Percentiles rank a stretch among this genome's conserved stretches.
These are phyloP conservation scores for Aspergillus thermomutatus DNA, from an alignment of 2,329 filamentous ascomycete genomes.

Conservation along the genomic window DNA sequence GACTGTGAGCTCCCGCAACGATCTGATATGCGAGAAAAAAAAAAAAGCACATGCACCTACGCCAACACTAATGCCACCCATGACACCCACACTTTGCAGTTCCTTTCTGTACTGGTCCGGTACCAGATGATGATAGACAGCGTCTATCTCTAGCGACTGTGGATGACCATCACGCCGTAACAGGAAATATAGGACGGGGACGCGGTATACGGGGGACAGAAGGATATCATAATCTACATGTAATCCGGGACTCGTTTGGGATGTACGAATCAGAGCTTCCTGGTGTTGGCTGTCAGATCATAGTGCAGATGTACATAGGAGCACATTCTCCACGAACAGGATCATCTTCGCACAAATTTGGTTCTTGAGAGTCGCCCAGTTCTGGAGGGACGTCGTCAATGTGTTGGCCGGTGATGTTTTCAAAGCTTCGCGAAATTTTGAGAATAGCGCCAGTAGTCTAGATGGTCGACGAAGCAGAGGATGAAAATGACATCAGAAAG, in stretches of 20 bases:
- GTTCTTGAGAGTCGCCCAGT: constrained; percentile 11
- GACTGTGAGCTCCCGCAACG: constrained; percentile 34
- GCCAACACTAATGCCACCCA: constrained; percentile 72
- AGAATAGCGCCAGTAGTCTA: constrained; percentile 27
- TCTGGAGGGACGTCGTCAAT: constrained; percentile 10
- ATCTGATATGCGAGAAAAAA: constrained; percentile 11
- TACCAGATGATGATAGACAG: constrained; percentile 68
- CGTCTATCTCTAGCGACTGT: constrained; percentile 61
- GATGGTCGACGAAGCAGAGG: constrained; percentile 9
- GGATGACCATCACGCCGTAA: constrained; percentile 57
- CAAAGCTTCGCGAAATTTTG: constrained; percentile 27
- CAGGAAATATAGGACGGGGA: constrained; percentile 74
- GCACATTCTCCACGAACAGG: constrained; percentile 20
- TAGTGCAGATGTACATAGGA: constrained; percentile 5
- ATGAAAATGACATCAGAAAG: background rate
- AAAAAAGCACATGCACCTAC: constrained; percentile 53
- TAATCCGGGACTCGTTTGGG: constrained; percentile 37
- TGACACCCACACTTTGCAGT: constrained; percentile 59
- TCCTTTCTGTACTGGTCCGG: constrained; percentile 61
- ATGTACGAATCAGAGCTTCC: constrained; percentile 41
- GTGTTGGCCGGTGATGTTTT: constrained; percentile 5
- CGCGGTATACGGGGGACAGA: constrained; percentile 69
- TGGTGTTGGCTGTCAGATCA: constrained; percentile 33
- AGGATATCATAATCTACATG: constrained; percentile 69
- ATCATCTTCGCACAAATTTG: constrained; percentile 26